These are phyloP conservation scores for Sugiyamaella mastotermitis DNA, from an alignment of 805 yeast species.

Conservation along the genomic window DNA sequence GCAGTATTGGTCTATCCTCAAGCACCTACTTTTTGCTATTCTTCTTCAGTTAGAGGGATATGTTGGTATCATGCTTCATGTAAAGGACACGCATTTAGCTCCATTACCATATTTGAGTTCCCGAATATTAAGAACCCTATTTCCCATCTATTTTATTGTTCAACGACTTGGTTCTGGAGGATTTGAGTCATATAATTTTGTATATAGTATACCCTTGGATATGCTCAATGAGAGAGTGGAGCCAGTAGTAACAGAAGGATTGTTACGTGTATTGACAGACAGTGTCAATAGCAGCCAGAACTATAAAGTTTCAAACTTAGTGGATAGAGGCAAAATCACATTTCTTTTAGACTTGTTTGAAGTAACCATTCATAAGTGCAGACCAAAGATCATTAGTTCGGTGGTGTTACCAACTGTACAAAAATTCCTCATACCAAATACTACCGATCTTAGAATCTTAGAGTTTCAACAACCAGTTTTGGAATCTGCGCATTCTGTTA, in stretches of 20 bases:
- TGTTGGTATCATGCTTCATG: conserved; percentile 15
- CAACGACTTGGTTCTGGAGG: conserved; percentile 24
- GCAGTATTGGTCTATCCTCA: conserved; percentile 16
- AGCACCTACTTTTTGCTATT: conserved; percentile 22
- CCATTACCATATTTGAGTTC: conserved; percentile 13
- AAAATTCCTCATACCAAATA: conserved; percentile 15
- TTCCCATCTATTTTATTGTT: conserved; percentile 23
- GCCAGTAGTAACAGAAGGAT: conserved; percentile 19
- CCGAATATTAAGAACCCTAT: conserved; percentile 19
- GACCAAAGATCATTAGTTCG: conserved; percentile 34
- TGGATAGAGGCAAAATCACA: conserved; percentile 26
- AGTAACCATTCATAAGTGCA: conserved; percentile 27
- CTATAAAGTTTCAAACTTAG: conserved; percentile 19
- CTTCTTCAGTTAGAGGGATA: conserved; percentile 24
- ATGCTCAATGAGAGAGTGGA: conserved; percentile 24
- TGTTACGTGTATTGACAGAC: conserved; percentile 26
- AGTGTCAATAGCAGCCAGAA: conserved; percentile 27
- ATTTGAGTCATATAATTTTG: conserved; percentile 47
- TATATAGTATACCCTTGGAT: conserved; percentile 46
- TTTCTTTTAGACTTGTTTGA: conserved; percentile 31
- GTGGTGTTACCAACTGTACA: conserved; percentile 27
- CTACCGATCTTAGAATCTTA: conserved; percentile 9
- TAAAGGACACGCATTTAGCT: conserved; percentile 1
- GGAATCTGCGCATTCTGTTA: conserved; percentile 63
- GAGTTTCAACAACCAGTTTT: conserved; percentile 37